Conservation (phyloP, 2,329 filamentous ascomycete species). For the Botrytis fragariae region DNA sequence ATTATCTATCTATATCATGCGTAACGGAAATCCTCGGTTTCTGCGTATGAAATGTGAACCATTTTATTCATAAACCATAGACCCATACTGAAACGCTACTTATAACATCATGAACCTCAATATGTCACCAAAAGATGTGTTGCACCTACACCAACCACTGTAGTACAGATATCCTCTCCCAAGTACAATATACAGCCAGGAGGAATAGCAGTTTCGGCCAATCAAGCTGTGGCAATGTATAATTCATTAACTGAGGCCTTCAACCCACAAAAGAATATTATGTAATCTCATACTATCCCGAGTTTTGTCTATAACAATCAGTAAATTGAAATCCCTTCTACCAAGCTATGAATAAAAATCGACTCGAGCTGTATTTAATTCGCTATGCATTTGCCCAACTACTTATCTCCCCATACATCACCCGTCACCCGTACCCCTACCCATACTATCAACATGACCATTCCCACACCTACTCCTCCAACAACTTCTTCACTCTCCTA, state of each 20-base stretch:
- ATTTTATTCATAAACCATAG: not conserved
- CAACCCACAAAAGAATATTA: not conserved
- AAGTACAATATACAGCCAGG: not conserved
- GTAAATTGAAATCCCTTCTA: not conserved
- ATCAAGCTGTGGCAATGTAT: not conserved
- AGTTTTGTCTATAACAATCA: not conserved
- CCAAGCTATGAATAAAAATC: not conserved
- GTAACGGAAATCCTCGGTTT: not conserved
- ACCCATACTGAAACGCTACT: not conserved
- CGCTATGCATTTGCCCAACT: not conserved
- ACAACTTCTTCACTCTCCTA: slow-evolving; percentile 30
- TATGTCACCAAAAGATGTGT: not conserved
- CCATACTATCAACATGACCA: not conserved
- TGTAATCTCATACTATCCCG: not conserved
- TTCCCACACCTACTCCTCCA: slow-evolving; percentile 21
- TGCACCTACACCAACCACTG: not conserved
- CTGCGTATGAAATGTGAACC: not conserved
- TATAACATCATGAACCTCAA: not conserved
- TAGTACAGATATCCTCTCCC: not conserved
- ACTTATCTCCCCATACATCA: not conserved
- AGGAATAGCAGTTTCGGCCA: not conserved
- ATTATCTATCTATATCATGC: not conserved
- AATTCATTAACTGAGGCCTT: not conserved
- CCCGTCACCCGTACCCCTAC: not conserved
- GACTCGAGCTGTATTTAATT: not conserved